These are phyloP conservation scores for Xylaria bambusicola DNA, from an alignment of 495 filamentous ascomycete genomes.

Conservation along the genomic window DNA sequence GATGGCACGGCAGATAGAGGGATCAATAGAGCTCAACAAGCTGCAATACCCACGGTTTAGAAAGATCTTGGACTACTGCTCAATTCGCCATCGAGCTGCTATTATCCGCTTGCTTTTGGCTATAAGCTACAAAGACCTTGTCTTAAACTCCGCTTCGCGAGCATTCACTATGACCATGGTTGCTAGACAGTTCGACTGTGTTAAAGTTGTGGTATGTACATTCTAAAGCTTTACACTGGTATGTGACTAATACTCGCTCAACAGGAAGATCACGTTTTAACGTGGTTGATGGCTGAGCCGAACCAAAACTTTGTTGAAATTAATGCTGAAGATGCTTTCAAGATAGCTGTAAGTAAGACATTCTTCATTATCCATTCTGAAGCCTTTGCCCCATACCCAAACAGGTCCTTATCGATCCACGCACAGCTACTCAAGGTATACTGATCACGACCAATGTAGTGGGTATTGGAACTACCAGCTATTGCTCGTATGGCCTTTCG, in stretches of 20 bases:
- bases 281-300: slow-evolving; percentile 43
- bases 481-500: slow-evolving; percentile 42
- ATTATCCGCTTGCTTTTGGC: slow-evolving; percentile 60
- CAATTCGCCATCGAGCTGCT: slow-evolving; percentile 59
- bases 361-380: too few relatives aligned
- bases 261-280: slow-evolving; percentile 31
- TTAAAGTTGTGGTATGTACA: slow-evolving; percentile 38
- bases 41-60: slow-evolving; percentile 24
- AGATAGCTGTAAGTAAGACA: slow-evolving; percentile 35
- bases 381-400: too few relatives aligned
- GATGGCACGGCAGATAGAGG: too few relatives aligned
- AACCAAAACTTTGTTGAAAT: slow-evolving; percentile 49
- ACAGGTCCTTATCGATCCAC: background rate
- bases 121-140: slow-evolving; percentile 50
- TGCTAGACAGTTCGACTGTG: slow-evolving; percentile 58
- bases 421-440: background rate
- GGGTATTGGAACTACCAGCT: slow-evolving; percentile 35
- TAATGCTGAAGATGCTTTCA: slow-evolving; percentile 47
- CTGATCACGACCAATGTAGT: slow-evolving; percentile 8
- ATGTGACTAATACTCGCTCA: slow-evolving; percentile 12
- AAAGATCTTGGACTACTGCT: slow-evolving; percentile 58
- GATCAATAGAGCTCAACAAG: slow-evolving; percentile 13
- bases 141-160: slow-evolving; percentile 65
- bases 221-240: background rate
- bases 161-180: slow-evolving; percentile 64